phyloP scores from a whole-genome alignment of 2,329 filamentous ascomycete species.

The Neodidymelliopsis sp. region DNA sequence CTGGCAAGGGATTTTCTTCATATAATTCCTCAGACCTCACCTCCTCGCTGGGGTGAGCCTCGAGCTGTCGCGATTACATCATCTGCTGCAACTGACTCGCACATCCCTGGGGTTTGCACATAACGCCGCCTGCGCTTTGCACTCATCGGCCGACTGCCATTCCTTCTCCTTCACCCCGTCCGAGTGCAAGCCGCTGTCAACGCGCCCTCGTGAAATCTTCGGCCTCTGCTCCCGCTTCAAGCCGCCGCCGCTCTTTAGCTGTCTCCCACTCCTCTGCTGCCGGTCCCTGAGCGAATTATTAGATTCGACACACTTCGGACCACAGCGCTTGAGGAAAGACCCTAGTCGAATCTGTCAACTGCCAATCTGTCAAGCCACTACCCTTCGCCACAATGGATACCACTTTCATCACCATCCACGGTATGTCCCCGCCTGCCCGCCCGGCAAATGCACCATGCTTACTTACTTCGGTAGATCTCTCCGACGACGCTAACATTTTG shows the following conservation, averaged over 20 bases:
- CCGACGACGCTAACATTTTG: conserved; percentile 77
- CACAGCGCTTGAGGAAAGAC: conserved; percentile 29
- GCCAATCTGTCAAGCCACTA: background rate
- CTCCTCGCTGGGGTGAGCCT: background rate
- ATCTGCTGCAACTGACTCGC: conserved; percentile 17
- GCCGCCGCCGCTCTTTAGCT: conserved; percentile 18
- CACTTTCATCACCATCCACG: conserved; percentile 91
- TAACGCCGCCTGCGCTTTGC: conserved; percentile 18
- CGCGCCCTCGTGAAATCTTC: conserved; percentile 31
- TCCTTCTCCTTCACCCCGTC: conserved; percentile 30
- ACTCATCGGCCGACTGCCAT: conserved; percentile 21
- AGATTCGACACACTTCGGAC: conserved; percentile 45
- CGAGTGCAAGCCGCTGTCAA: conserved; percentile 25
- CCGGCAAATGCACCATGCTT: conserved; percentile 5
- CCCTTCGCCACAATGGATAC: conserved; percentile 64
- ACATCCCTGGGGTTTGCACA: conserved; percentile 6
- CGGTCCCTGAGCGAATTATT: conserved; percentile 47
- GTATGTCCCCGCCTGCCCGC: conserved; percentile 58
- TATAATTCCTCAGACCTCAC: conserved; percentile 7
- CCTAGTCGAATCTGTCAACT: conserved; percentile 1
- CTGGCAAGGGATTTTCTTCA: conserved; percentile 9
- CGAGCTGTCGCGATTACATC: conserved; percentile 14
- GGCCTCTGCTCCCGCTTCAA: conserved; percentile 32
- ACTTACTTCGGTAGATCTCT: conserved; percentile 65
- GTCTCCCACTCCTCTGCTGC: conserved; percentile 32